Evolutionary conservation across 2,329 filamentous ascomycete genomes (phyloP), one percentile per base, ranked within the genome.

Genomic region (Apiospora sp.): DNA sequence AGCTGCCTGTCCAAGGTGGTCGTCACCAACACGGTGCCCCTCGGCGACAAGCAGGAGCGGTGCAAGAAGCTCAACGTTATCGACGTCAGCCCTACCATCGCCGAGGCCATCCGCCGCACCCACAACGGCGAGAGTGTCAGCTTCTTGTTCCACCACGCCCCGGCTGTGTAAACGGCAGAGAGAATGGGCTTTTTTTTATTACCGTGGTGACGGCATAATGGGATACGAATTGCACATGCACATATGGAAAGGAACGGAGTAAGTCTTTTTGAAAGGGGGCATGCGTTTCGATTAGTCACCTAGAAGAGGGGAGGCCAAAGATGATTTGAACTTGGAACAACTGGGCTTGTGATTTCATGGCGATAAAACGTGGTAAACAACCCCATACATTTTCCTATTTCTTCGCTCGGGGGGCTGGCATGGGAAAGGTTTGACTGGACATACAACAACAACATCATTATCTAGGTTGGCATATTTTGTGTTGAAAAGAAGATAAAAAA

Each of bases 11-110:
- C 87, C 79, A 90, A 91, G 80, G 85, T 95, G 44, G 92, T 95
- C 30, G 92, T 94, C 68, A 94, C 93, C 69, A 95, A 95, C 82
- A 95, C 93, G 3, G 92, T 95, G 24, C 93, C 93, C 5, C 89
- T 94, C 75, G 88, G 90, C 76, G 92, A 93, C 80, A 94, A 94
- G 87, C 92, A 91, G 80, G 88, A 91, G 78, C 82, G 86, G 22
- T 95, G 93, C 81, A 86, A 88, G 75, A 89, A 90, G 80, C 88
- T 95, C 73, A 89, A 92, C 80, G 93, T 92, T 49, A 94, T 95
- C 80, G 93, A 95, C 82, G 92, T 95, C 79, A 92, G 90, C 79
- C 92, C 93, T 22, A 94, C 93, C 64, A 80, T 90, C 68, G 88
- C 88, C 19, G 88, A 90, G 77, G 88, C 88, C 13, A 89, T 88